These are phyloP conservation scores for Trypethelium eluteriae DNA, from an alignment of 495 filamentous ascomycete species.

Conservation along the genomic window DNA sequence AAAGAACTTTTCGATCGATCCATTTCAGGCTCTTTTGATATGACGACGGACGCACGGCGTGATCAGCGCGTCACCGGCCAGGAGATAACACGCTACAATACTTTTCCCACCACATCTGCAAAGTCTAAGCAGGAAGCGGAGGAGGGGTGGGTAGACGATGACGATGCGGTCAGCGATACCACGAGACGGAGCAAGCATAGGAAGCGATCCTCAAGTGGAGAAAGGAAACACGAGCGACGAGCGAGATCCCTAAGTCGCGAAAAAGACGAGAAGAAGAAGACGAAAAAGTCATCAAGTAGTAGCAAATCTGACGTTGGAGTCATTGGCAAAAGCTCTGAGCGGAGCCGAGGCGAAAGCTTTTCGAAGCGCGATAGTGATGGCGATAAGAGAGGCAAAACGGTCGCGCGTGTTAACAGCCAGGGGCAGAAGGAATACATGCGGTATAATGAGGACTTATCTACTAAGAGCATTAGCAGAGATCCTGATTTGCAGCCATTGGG, in stretches of 20 bases:
- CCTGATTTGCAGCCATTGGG: constrained; percentile 25
- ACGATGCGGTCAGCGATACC: constrained; percentile 1
- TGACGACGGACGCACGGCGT: neutral
- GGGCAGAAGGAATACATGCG: constrained; percentile 17
- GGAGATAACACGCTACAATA: neutral
- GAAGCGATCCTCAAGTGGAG: constrained; percentile 21
- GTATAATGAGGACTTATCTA: constrained; percentile 12
- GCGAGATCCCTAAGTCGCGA: constrained; percentile 26
- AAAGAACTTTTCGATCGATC: neutral
- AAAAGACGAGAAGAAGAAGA: constrained; percentile 22
- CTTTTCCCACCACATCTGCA: neutral
- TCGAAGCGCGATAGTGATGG: neutral
- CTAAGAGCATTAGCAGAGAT: constrained; percentile 12
- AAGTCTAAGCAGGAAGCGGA: neutral
- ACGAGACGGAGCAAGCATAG: constrained; percentile 14
- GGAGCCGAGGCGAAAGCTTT: neutral
- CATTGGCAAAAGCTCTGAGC: neutral
- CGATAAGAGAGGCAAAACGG: constrained; percentile 16
- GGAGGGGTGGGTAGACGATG: constrained; percentile 13
- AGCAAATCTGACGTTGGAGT: neutral
- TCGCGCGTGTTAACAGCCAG: constrained; percentile 12
- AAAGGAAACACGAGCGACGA: constrained; percentile 16
- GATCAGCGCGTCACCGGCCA: neutral
- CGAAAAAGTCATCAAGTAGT: constrained; percentile 7
- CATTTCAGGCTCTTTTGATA: neutral